A percentile compares a stretch with the other conserved stretches of the same genome.
Conservation (phyloP, 2,329 filamentous ascomycete genomes). For the Aspergillus japonicus region DNA sequence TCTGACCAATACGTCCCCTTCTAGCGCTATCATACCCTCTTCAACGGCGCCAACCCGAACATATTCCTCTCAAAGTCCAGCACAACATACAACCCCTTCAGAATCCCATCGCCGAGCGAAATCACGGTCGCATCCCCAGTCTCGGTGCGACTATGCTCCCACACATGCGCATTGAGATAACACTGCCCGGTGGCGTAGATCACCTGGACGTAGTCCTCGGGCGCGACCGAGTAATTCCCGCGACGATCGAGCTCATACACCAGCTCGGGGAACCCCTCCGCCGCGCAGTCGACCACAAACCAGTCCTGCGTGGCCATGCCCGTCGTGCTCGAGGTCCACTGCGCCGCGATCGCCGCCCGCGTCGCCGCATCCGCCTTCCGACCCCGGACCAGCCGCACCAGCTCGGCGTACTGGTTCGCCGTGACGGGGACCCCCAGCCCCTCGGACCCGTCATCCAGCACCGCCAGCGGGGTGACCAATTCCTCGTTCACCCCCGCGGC, state of each 20-base stretch:
- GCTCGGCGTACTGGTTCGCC: background rate
- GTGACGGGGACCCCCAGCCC: background rate
- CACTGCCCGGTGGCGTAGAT: background rate
- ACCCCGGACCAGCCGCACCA: background rate
- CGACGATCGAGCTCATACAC: background rate
- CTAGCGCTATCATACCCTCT: background rate
- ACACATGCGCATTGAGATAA: background rate
- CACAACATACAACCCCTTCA: background rate
- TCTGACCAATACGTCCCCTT: too few species aligned
- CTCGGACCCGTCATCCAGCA: background rate
- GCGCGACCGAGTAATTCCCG: background rate
- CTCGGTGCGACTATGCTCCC: background rate
- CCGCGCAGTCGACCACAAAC: background rate
- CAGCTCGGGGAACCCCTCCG: background rate
- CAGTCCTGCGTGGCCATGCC: background rate
- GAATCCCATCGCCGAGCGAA: background rate
- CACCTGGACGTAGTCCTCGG: background rate
- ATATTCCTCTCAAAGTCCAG: background rate
- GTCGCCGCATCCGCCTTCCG: background rate
- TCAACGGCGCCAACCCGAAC: background rate
- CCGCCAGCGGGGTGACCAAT: background rate
- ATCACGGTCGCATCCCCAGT: background rate
- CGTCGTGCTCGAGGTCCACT: background rate
- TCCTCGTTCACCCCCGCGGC: too few species aligned
- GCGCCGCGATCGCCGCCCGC: background rate